Conservation (phyloP, 345 rosid genomes). For the Draba incana region DNA sequence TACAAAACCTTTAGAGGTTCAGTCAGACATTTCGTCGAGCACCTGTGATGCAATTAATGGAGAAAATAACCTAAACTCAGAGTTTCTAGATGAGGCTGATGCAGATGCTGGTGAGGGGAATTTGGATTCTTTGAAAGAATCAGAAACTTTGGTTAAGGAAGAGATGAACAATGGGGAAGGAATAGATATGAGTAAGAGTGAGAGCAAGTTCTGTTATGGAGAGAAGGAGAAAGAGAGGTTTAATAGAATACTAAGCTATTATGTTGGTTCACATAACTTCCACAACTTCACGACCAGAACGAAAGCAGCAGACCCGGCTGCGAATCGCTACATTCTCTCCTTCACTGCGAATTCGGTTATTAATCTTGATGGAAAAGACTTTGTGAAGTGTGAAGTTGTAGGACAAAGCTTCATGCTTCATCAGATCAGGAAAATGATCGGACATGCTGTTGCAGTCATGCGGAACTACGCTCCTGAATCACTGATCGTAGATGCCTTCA, state of each 20-base stretch:
- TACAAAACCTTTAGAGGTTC: slow-evolving; percentile 34
- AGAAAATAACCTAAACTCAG: slow-evolving; percentile 23
- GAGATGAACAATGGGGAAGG: slow-evolving; percentile 35
- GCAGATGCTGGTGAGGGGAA: too few relatives aligned
- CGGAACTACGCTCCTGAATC: slow-evolving; percentile 81
- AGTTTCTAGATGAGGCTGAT: not conserved
- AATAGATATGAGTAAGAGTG: slow-evolving; percentile 17
- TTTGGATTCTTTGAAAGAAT: slow-evolving; percentile 20
- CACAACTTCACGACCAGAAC: slow-evolving; percentile 94
- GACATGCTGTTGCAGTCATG: slow-evolving; percentile 86
- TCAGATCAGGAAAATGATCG: slow-evolving; percentile 92
- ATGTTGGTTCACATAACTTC: slow-evolving; percentile 90
- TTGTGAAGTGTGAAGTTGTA: slow-evolving; percentile 91
- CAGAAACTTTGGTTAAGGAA: slow-evolving; percentile 26
- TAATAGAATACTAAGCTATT: slow-evolving; percentile 69
- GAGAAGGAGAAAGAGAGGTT: slow-evolving; percentile 78
- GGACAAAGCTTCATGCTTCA: slow-evolving; percentile 99
- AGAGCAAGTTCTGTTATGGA: slow-evolving; percentile 59
- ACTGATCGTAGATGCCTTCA: slow-evolving; percentile 64
- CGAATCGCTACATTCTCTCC: slow-evolving; percentile 69
- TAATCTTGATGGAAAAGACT: slow-evolving; percentile 72
- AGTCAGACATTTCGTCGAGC: slow-evolving; percentile 46
- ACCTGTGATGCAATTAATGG: slow-evolving; percentile 34
- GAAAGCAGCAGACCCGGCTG: slow-evolving; percentile 86
- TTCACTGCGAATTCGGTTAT: slow-evolving; percentile 61